Conservation (phyloP, 345 rosid genomes). For the Moricandia moricandioides region DNA sequence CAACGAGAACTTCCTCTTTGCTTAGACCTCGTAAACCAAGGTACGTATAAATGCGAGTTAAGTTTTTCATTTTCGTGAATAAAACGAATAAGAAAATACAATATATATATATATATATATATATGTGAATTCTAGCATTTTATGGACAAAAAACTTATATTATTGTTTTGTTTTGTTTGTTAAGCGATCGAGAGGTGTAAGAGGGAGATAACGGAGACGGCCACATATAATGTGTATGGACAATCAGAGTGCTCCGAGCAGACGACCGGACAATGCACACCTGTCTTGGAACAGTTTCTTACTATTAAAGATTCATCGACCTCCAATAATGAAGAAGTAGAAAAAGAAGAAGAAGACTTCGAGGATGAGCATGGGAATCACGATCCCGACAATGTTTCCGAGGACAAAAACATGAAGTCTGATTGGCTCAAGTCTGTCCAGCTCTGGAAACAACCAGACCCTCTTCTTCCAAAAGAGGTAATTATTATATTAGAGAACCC, state of each 20-base stretch:
- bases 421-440: constrained; percentile 99
- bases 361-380: constrained; percentile 37
- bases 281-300: constrained; percentile 77
- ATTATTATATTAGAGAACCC: neutral
- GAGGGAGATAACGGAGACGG: constrained; percentile 65
- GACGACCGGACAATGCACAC: constrained; percentile 70
- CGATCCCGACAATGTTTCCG: constrained; percentile 25
- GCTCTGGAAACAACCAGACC: constrained; percentile 85
- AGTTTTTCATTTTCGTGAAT: neutral
- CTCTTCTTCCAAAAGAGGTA: constrained; percentile 54
- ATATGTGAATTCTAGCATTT: neutral
- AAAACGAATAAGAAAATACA: neutral
- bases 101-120: neutral
- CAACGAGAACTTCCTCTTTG: constrained; percentile 95
- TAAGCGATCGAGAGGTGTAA: constrained; percentile 85
- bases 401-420: constrained; percentile 61
- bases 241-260: constrained; percentile 88
- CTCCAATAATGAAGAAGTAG: constrained; percentile 34
- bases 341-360: constrained; percentile 41
- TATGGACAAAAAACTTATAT: neutral
- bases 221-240: constrained; percentile 53
- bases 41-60: constrained; percentile 35
- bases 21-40: constrained; percentile 84
- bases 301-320: constrained; percentile 50
- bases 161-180: neutral